Evolutionary conservation across 2,329 filamentous ascomycete genomes (phyloP).

Genomic region (Fulvia fulva): DNA sequence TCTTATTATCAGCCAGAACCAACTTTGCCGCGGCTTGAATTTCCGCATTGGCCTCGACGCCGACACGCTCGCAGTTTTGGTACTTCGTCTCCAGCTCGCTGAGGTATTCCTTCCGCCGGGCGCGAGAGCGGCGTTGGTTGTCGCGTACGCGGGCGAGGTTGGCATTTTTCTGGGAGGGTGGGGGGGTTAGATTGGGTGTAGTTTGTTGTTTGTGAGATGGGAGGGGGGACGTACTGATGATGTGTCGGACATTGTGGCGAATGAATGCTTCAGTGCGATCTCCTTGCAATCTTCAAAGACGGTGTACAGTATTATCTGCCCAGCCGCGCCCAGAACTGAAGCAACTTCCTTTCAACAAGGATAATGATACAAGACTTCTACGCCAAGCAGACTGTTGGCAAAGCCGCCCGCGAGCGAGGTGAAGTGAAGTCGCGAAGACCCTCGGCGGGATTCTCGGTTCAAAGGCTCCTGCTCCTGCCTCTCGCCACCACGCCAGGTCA

Average conservation of each 20-base stretch:
- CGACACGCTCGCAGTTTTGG: conserved; percentile 59
- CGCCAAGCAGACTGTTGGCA: too few species aligned
- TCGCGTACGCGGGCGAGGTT: conserved; percentile 62
- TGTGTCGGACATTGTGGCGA: not conserved
- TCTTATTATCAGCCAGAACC: conserved; percentile 66
- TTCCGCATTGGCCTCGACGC: conserved; percentile 66
- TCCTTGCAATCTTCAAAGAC: too few species aligned
- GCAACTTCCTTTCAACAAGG: too few species aligned
- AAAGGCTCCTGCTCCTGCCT: too few species aligned
- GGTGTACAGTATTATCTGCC: too few species aligned
- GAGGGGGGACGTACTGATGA: not conserved
- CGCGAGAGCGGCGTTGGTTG: conserved; percentile 73
- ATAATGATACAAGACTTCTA: too few species aligned
- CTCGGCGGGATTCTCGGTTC: not conserved
- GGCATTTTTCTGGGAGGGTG: not conserved
- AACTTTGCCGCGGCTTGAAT: conserved; percentile 66
- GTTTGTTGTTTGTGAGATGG: not conserved
- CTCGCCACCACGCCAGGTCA: too few species aligned
- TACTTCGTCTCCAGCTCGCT: conserved; percentile 64
- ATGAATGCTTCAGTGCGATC: too few species aligned
- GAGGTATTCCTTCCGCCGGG: conserved; percentile 69
- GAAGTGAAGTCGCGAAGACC: not conserved
- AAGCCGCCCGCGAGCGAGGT: not conserved
- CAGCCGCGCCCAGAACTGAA: too few species aligned
- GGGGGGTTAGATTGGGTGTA: not conserved